Base-by-base conservation (phyloP, 1,284 basidiomycete genomes). In the Uromyces viciae-fabae region DNA sequence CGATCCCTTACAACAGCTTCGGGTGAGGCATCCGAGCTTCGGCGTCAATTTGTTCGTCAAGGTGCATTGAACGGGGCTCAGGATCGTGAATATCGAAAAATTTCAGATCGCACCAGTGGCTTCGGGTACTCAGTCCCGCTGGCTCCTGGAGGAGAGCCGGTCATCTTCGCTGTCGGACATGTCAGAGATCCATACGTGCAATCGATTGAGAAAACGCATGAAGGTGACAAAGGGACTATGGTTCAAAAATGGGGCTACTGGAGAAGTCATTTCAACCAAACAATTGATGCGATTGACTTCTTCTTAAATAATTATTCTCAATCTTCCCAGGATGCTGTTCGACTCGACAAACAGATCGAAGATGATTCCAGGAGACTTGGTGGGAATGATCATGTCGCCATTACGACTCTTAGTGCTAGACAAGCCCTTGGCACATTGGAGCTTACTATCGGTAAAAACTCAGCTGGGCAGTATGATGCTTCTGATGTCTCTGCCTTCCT, bases 371-470 rank as follows among this genome's bases (percentile, higher is more conserved):
- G 84, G n/a, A 83, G 84, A 71, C 76, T 82, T 15, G 81, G 83
- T n/a, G 84, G 84, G 33, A 83, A 84, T 52, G 80, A 84, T 76
- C 85, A 85, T 80, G 84, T 84, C 36, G 85, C 84, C 25, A 85
- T 85, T 82, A 84, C 83, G 1, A 79, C 82, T 69, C 84, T 85
- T 38, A 84, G 84, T 19, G 71, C 84, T 25, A 83, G 85, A 11
- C 85, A 85, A 82, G 82, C 84, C 0, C 81, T 85, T 17, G 85
- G 83, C 25, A 83, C 83, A 9, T 82, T 85, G 25, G 85, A 85
- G 82, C 83, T 85, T 76, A 85, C 85, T 11, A 81, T 85, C 33
- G 82, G 83, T 52, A 73, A 56, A 40, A 46, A 81, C 25, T 81
- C 81, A 62, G 28, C 66, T 28, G 79, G 79, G 14, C 33, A 54